Base-by-base conservation (phyloP, 768 basidiomycete genomes). In the Collybia nuda region DNA sequence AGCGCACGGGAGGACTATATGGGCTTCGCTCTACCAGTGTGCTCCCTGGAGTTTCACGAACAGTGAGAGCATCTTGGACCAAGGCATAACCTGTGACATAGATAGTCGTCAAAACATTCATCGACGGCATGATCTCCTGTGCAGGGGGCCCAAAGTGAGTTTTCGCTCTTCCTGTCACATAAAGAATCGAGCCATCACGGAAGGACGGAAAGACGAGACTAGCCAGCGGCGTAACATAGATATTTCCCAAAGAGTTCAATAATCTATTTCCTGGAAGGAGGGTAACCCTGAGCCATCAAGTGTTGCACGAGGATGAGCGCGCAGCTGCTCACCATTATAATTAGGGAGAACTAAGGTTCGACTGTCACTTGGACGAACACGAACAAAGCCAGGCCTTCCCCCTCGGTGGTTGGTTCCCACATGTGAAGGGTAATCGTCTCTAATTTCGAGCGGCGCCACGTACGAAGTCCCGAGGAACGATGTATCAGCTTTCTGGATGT, bases 231-330 rank as follows among this genome's bases (percentile, higher is more conserved):
- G 73, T 76, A 15, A 63, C 62, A 42, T 73, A 68, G 23, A 79
- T 72, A 48, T 80, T 78, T 5, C 80, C 79, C 3, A 81, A 61
- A 5, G 79, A 78, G 24, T 72, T 76, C 68, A 81, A 67, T 42
- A 78, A 59, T 5, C 77, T 68, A 53, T 81, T 81, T 1, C 78
- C 79, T 77, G 42, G 9, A 23, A 38, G 8, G 12, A 23, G 5
- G 22, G 19, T 41, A 14, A 28, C 17, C 35, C 2, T 17, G 2
- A 15, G 32, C 2, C 7, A 6, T 32, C 7, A 32, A 14, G 9
- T 32, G 6, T 11, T 32, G 32, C 6, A 14, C 9, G 14, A 32
- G 14, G 3, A 41, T 40, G 24, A 26, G 7, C 7, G n/a, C 18
- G 43, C 43, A 9, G 37, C 3, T 12, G 53, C 57, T 8, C 36